Conservation (phyloP, 306 rosid species). For the Ormosia emarginata region DNA sequence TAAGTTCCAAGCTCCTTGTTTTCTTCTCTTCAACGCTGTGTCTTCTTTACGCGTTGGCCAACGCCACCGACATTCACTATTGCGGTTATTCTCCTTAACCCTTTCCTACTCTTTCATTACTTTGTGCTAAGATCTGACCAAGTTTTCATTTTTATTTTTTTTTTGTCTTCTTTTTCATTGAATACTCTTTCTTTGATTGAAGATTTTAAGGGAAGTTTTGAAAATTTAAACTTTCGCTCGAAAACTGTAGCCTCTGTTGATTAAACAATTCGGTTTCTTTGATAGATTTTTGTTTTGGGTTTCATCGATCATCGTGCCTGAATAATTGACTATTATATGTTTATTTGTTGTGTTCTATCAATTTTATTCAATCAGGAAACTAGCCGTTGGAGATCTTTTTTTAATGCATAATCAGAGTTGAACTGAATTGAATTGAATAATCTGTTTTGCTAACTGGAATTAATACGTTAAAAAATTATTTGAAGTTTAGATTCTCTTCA, state of each 20-base stretch:
- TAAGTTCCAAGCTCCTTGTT: constrained; percentile 19
- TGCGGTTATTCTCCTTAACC: constrained; percentile 26
- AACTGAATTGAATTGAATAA: background rate
- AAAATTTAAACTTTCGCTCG: background rate
- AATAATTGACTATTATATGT: background rate
- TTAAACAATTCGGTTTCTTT: background rate
- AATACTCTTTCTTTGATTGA: background rate
- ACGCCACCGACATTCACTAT: constrained; percentile 37
- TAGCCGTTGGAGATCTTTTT: background rate
- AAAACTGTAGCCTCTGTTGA: background rate
- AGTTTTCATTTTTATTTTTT: background rate
- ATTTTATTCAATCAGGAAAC: background rate
- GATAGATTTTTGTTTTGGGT: background rate
- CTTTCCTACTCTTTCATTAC: background rate
- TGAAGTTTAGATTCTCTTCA: background rate
- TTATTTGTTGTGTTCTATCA: background rate
- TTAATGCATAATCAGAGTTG: background rate
- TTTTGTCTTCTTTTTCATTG: background rate
- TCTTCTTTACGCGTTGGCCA: constrained; percentile 33
- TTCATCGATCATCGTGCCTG: background rate
- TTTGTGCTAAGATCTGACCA: background rate
- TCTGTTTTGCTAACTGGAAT: background rate
- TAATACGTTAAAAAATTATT: background rate
- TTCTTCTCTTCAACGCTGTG: constrained; percentile 30
- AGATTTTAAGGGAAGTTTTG: background rate